phyloP scores from a whole-genome alignment of 257 asterid genomes.

The Solanum paucissectum region DNA sequence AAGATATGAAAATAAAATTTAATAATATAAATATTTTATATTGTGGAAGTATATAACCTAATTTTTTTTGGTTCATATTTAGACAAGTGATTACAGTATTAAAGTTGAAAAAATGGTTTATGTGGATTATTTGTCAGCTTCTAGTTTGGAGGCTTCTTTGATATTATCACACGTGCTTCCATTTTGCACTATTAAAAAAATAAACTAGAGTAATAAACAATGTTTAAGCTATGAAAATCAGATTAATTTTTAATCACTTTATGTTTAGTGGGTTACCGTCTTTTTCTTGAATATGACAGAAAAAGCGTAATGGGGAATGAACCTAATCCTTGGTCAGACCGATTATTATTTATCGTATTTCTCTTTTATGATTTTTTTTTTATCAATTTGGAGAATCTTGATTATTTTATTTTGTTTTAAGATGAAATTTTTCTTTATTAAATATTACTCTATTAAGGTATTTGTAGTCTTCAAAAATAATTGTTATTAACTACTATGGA shows the following conservation, averaged over 20 bases:
- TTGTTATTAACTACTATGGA: neutral
- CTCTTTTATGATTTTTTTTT: neutral
- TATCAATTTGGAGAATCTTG: fast-evolving
- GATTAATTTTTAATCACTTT: neutral
- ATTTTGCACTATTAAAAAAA: neutral
- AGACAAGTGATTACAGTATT: neutral
- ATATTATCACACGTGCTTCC: neutral
- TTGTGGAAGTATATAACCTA: neutral
- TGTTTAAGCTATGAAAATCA: neutral
- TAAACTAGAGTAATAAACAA: neutral
- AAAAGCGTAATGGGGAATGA: neutral
- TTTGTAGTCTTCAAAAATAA: neutral
- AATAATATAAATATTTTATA: neutral
- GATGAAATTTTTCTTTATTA: neutral
- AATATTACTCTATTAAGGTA: neutral
- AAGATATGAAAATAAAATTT: neutral
- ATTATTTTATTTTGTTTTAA: neutral
- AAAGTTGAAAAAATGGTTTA: neutral
- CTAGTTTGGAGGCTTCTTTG: neutral
- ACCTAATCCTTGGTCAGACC: neutral
- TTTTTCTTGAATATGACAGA: neutral
- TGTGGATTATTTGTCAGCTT: neutral
- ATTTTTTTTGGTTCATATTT: neutral
- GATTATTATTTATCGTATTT: neutral
- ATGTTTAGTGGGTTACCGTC: neutral